phyloP scores from a whole-genome alignment of 768 basidiomycete genomes.

The Mrakia gelida region DNA sequence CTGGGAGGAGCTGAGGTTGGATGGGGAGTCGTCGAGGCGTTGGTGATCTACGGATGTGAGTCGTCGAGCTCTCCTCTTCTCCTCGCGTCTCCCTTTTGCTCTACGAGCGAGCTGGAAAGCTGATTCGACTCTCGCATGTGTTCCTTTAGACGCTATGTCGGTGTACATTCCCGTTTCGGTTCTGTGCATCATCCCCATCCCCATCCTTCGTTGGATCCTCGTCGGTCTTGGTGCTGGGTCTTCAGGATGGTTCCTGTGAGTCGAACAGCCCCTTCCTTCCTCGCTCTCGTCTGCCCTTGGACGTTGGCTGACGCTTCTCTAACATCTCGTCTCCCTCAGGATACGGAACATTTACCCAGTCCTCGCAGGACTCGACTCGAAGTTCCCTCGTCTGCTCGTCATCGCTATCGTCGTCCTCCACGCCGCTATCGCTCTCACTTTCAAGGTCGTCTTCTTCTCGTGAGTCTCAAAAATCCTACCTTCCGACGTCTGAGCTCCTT shows the following conservation, averaged over 20 bases:
- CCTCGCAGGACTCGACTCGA: conserved; percentile 79
- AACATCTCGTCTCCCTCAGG: conserved; percentile 20
- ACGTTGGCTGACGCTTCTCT: not conserved
- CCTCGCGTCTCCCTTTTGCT: not conserved
- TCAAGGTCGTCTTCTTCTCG: conserved; percentile 71
- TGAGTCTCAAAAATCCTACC: not conserved
- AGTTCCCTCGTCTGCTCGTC: conserved; percentile 76
- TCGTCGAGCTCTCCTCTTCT: not conserved
- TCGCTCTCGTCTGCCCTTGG: not conserved
- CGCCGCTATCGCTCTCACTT: conserved; percentile 70
- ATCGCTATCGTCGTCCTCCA: conserved; percentile 71
- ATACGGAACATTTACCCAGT: conserved; percentile 71
- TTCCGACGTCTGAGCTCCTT: not conserved
- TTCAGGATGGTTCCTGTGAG: conserved; percentile 79
- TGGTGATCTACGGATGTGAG: conserved; percentile 49
- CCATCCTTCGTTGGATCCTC: conserved; percentile 75
- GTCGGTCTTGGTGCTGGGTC: conserved; percentile 66
- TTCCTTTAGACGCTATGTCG: conserved; percentile 24
- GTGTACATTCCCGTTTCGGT: conserved; percentile 44
- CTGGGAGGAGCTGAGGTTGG: conserved; percentile 67
- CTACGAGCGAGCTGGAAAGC: not conserved
- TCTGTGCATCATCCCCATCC: conserved; percentile 78
- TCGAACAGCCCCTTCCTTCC: conserved; percentile 9
- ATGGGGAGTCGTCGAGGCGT: conserved; percentile 74
- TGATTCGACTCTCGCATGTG: not conserved